Conservation (phyloP, 495 filamentous ascomycete genomes). For the Podospora anserina region DNA sequence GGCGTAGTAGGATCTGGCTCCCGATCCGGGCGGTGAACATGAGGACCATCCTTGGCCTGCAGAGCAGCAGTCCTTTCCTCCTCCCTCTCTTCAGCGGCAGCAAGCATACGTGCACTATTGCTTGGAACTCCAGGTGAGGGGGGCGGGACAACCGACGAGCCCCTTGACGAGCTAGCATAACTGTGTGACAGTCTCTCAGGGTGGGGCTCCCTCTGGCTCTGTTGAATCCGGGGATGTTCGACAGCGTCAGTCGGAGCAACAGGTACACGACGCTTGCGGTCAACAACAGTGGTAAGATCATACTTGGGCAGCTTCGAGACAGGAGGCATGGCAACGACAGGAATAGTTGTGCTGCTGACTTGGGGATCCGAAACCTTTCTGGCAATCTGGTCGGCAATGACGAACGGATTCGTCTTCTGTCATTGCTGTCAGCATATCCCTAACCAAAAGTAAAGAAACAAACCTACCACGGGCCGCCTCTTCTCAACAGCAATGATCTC, state of each 20-base stretch:
- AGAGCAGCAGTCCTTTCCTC: not conserved
- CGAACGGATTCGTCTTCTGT: conserved; percentile 29
- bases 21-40: not conserved
- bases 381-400: conserved; percentile 29
- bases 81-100: not conserved
- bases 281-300: not conserved
- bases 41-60: not conserved
- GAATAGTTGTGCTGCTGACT: conserved; percentile 2
- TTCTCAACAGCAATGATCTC: conserved; percentile 8
- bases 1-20: not conserved
- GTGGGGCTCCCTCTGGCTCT: not conserved
- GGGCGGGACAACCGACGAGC: not conserved
- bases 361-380: conserved; percentile 15
- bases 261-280: not conserved
- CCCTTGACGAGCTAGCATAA: not conserved
- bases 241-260: not conserved
- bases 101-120: not conserved
- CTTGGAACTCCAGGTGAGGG: not conserved
- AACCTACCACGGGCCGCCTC: conserved; percentile 23
- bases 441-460: not conserved
- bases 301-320: conserved; percentile 9
- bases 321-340: not conserved
- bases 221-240: not conserved
- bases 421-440: not conserved
- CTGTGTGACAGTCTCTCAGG: conserved; percentile 2